phyloP scores from a whole-genome alignment of 1,284 basidiomycete genomes.

The Laetiporus sulphureus region DNA sequence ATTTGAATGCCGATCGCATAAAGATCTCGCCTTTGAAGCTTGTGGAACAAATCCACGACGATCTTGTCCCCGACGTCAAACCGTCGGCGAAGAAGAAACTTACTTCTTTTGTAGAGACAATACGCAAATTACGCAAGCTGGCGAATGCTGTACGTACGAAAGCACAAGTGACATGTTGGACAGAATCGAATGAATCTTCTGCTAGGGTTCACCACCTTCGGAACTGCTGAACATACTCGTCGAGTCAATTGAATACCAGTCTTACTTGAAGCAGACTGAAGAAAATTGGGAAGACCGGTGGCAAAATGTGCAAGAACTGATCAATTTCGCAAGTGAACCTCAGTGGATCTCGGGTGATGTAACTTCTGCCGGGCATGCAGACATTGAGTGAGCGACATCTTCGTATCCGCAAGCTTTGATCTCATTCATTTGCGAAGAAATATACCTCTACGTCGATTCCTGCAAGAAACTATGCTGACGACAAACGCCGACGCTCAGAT shows the following conservation, averaged over 20 bases:
- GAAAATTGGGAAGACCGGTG: constrained; percentile 71
- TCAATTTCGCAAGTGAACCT: constrained; percentile 66
- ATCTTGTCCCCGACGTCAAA: constrained; percentile 57
- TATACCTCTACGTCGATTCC: too few species aligned
- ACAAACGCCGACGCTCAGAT: too few species aligned
- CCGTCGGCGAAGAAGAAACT: constrained; percentile 61
- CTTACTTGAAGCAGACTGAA: constrained; percentile 66
- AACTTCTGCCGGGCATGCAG: too few species aligned
- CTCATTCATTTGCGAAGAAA: too few species aligned
- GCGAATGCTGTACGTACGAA: too few species aligned
- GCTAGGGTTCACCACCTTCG: constrained; percentile 60
- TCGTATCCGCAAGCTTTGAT: too few species aligned
- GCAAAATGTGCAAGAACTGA: constrained; percentile 86
- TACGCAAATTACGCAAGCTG: constrained; percentile 50
- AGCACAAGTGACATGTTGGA: too few species aligned
- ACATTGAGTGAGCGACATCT: too few species aligned
- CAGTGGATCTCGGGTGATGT: too few species aligned
- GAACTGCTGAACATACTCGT: constrained; percentile 61
- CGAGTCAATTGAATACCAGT: constrained; percentile 59
- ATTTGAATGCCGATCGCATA: constrained; percentile 47
- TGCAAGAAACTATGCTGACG: too few species aligned
- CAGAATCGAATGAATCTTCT: too few species aligned
- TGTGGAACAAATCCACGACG: constrained; percentile 55
- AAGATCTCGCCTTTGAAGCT: constrained; percentile 55
- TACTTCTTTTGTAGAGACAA: constrained; percentile 49